Base-by-base conservation (phyloP, 129 eudicot species). In the Mikania micrantha region DNA sequence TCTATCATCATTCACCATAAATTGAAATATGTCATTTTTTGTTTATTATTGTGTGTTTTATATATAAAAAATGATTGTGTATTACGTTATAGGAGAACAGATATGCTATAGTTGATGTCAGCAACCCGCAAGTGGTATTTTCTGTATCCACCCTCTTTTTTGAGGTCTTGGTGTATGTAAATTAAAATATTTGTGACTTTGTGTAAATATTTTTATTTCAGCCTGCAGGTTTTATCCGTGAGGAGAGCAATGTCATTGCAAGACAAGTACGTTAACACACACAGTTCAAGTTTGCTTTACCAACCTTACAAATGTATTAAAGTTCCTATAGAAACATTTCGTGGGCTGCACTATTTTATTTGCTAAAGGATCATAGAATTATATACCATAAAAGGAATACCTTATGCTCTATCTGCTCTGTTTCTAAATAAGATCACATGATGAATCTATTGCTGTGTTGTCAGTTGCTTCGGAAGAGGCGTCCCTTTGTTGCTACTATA, bases 161-260 rank as follows among this genome's bases (percentile, higher is more conserved):
- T 17, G 7, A 72, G 11, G 17, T 49, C 35, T 68, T 64, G 68
- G 27, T 7, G 29, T 39, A 47, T 32, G 17, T 45, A 58, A 45
- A 40, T 13, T 64, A 65, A 17, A 35, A 36, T 28, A 35, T 11
- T 25, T 42, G 60, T 41, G n/a, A n/a, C n/a, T n/a, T 41, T 11
- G 28, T 50, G 11, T 44, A 48, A 38, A 6, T 21, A 36, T 50
- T 66, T 29, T 47, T 21, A 10, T 70, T 81, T 70, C 81, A 94
- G 99, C 95, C 99, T 77, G 99, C 85, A 90, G 99, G 99, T 76
- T 85, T 81, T 67, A 94, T 94, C 34, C 95, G 95, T 19, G 99
- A 94, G 70, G 63, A 90, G 78, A 94, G 99, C 78, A 86, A 90
- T 81, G 45, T 85, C 59, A 78, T 94, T 61, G 77, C 70, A 53